Conservation (phyloP, 1,139 yeast genomes). For the Torulaspora pretoriensis region DNA sequence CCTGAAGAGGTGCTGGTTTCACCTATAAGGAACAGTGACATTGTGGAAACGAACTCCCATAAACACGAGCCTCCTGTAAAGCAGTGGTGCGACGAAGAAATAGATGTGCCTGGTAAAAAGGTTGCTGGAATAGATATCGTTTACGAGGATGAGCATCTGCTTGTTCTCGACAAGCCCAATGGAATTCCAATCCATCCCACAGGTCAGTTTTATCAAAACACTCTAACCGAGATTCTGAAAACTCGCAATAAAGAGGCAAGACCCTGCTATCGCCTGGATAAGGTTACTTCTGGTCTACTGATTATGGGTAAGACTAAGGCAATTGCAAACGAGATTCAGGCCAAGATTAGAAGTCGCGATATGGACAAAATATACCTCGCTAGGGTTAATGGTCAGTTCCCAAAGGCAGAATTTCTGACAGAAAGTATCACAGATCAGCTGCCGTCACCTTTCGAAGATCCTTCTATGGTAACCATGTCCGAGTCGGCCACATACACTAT, state of each 20-base stretch:
- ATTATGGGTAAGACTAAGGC: slow-evolving; percentile 51
- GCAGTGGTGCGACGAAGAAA: slow-evolving; percentile 31
- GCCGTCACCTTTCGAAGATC: slow-evolving; percentile 19
- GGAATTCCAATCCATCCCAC: slow-evolving; percentile 83
- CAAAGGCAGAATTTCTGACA: neutral
- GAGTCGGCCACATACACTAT: slow-evolving; percentile 66
- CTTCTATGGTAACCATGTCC: slow-evolving; percentile 39
- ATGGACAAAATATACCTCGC: slow-evolving; percentile 52
- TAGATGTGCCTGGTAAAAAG: slow-evolving; percentile 12
- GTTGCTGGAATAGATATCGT: slow-evolving; percentile 42
- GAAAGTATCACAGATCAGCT: neutral
- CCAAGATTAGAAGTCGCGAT: slow-evolving; percentile 40
- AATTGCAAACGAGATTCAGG: slow-evolving; percentile 45
- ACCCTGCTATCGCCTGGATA: slow-evolving; percentile 70
- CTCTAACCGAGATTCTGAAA: slow-evolving; percentile 57
- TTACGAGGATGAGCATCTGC: slow-evolving; percentile 44
- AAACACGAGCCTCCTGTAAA: slow-evolving; percentile 60
- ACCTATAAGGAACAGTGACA: slow-evolving; percentile 44
- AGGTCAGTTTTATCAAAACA: slow-evolving; percentile 57
- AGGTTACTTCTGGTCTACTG: slow-evolving; percentile 69
- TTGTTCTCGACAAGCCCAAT: slow-evolving; percentile 68
- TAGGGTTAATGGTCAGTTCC: slow-evolving; percentile 58
- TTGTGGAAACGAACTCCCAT: slow-evolving; percentile 47
- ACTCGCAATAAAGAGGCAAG: slow-evolving; percentile 38
- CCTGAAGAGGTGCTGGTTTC: slow-evolving; percentile 16